Evolutionary conservation across 495 filamentous ascomycete genomes (phyloP), one percentile per base, ranked within the genome.

Genomic region (Lentithecium fluviatile): DNA sequence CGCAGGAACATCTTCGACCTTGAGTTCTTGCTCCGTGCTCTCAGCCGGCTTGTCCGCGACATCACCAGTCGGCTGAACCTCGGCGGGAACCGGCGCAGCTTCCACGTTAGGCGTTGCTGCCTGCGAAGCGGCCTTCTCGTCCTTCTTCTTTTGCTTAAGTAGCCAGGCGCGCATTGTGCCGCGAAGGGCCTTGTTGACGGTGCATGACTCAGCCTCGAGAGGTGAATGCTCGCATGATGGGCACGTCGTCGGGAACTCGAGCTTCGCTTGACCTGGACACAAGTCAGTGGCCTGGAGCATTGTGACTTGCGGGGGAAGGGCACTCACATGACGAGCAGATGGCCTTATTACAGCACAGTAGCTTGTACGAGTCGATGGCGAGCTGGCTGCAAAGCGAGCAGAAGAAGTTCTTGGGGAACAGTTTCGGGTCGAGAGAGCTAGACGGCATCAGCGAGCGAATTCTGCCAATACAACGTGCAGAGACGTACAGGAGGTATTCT

Each of bases 321-420:
- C 6, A 75, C 90, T 74, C 77, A 96, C 94, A 98, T 55, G 77
- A 82, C 69, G 93, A 89, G 76, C 95, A 97, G 56, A 97, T 95
- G 23, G 88, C 85, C 68, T 96, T 91, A 70, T 97, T 93, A 73
- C 94, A 99, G 73, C 94, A 99, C 6, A 92, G 91, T 11, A 96
- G 77, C 29, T 90, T 86, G 66, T 91, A 95, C 1, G 93, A 90
- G 70, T 96, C 92, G 59, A 93, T 76, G n/a, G 89, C 91, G 40
- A 97, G 80, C 70, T 88, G 90, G 73, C 86, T 94, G 76, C 94
- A 97, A 58, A 88, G 88, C 38, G 90, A 91, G 76, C 94, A 99
- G 71, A 91, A 85, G 51, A 97, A 83, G 83, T 97, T 97, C 69
- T 89, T 88, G 12, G 94, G 94, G 66, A 97, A 88, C 25, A 23